A percentile compares a stretch with the other conserved stretches of the same genome.
Conservation (phyloP, 2,329 filamentous ascomycete genomes). For the Clarireedia hainanense region DNA sequence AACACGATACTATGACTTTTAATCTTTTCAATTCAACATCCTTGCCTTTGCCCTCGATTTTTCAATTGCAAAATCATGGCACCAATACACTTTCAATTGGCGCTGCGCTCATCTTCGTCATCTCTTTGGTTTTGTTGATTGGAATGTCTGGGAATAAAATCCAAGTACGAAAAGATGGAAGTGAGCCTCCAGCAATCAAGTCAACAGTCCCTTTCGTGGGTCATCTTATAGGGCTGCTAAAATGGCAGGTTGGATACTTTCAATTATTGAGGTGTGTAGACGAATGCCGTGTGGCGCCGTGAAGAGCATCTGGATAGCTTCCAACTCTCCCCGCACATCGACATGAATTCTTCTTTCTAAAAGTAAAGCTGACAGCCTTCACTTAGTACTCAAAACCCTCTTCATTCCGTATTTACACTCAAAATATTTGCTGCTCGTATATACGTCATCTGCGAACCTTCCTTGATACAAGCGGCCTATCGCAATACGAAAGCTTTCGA, state of each 20-base stretch:
- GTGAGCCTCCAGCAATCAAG: conserved; percentile 36
- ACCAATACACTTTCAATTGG: not conserved
- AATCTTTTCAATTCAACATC: too few relatives aligned
- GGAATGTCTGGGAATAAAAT: not conserved
- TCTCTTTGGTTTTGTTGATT: not conserved
- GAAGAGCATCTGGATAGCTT: not conserved
- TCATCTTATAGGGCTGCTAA: conserved; percentile 37
- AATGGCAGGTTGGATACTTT: conserved; percentile 32
- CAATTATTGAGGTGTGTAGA: conserved; percentile 32
- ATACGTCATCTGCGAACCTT: conserved; percentile 38
- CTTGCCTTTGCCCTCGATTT: not conserved
- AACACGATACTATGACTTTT: too few relatives aligned
- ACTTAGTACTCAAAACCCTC: conserved; percentile 15
- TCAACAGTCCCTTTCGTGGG: conserved; percentile 37
- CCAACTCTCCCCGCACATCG: not conserved
- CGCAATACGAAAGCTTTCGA: conserved; percentile 34
- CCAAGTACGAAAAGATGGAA: not conserved
- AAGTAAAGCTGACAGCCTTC: conserved; percentile 10
- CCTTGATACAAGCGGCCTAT: conserved; percentile 34
- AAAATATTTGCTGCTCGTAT: conserved; percentile 37
- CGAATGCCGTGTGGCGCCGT: not conserved
- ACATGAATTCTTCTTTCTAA: not conserved
- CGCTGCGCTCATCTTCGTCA: not conserved
- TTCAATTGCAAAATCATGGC: not conserved
- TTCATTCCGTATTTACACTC: conserved; percentile 35